Evolutionary conservation across 129 eudicot genomes (phyloP).

Genomic region (Lactuca sativa): DNA sequence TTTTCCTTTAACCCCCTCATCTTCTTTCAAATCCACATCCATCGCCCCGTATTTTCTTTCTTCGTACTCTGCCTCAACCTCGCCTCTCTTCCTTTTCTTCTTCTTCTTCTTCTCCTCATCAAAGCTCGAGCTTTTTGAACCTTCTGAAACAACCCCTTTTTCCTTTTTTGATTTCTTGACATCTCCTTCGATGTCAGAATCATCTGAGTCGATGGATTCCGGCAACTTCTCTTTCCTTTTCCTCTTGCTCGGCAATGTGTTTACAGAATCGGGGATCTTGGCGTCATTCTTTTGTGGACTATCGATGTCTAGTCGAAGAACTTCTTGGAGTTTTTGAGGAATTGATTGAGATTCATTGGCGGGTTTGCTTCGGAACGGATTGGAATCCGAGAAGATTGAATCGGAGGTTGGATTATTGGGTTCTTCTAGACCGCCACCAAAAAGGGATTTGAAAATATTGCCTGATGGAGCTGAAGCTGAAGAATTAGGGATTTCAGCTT

Average conservation of each 20-base stretch:
- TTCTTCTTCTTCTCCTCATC: slow-evolving; percentile 47
- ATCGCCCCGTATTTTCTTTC: slow-evolving; percentile 56
- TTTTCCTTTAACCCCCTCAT: slow-evolving; percentile 29
- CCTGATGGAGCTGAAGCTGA: slow-evolving; percentile 36
- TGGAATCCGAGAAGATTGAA: slow-evolving; percentile 67
- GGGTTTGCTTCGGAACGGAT: slow-evolving; percentile 71
- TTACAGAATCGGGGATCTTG: slow-evolving; percentile 28
- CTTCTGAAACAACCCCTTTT: slow-evolving; percentile 12
- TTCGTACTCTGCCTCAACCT: slow-evolving; percentile 85
- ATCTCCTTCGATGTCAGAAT: slow-evolving; percentile 24
- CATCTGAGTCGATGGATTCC: slow-evolving; percentile 18
- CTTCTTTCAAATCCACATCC: slow-evolving; percentile 33
- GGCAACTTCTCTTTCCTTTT: slow-evolving; percentile 39
- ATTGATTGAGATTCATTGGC: slow-evolving; percentile 20
- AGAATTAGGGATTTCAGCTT: slow-evolving; percentile 30
- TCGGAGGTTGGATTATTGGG: slow-evolving; percentile 25
- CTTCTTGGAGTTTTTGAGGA: slow-evolving; percentile 14
- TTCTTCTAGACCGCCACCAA: slow-evolving; percentile 45
- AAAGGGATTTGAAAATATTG: slow-evolving; percentile 64
- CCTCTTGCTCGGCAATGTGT: slow-evolving; percentile 26
- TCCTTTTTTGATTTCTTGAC: slow-evolving; percentile 37
- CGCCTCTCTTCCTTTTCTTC: slow-evolving; percentile 95
- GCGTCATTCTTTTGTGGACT: slow-evolving; percentile 19
- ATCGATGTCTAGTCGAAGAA: slow-evolving; percentile 23
- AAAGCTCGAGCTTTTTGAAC: slow-evolving; percentile 8